Evolutionary conservation across 1,139 yeast genomes (phyloP).

Genomic region (Geotrichum carabidarum): DNA sequence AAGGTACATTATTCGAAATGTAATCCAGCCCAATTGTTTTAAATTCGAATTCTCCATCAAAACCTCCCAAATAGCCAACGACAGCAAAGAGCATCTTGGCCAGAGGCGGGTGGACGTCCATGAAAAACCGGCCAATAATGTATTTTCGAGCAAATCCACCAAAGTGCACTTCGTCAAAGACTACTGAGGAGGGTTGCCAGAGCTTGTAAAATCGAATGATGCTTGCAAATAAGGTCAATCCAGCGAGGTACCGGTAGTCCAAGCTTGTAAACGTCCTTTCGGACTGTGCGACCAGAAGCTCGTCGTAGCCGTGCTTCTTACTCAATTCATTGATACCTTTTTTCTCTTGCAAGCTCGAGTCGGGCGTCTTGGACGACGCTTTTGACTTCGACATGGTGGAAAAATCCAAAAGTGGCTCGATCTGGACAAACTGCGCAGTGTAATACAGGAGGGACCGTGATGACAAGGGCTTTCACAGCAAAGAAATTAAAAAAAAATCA

Average conservation of each 20-base stretch:
- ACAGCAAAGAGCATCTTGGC: slow-evolving; percentile 89
- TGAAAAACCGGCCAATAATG: slow-evolving; percentile 63
- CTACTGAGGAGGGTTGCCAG: slow-evolving; percentile 70
- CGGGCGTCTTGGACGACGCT: not conserved
- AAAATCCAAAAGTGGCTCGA: too few relatives aligned
- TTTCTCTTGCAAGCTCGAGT: not conserved
- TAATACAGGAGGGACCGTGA: too few relatives aligned
- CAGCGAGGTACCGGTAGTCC: slow-evolving; percentile 40
- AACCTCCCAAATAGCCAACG: slow-evolving; percentile 84
- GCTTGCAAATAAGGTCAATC: slow-evolving; percentile 51
- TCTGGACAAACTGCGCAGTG: too few relatives aligned
- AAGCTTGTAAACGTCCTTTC: slow-evolving; percentile 30
- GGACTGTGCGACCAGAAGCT: slow-evolving; percentile 30
- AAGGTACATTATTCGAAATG: slow-evolving; percentile 56
- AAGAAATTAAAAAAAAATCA: too few relatives aligned
- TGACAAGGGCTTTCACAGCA: too few relatives aligned
- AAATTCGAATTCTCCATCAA: slow-evolving; percentile 85
- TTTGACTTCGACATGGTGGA: not conserved
- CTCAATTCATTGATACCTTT: not conserved
- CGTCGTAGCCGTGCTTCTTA: slow-evolving; percentile 43
- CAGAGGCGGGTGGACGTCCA: slow-evolving; percentile 97
- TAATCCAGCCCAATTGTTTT: slow-evolving; percentile 87
- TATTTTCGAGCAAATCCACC: slow-evolving; percentile 67
- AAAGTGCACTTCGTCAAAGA: slow-evolving; percentile 80
- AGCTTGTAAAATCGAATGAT: slow-evolving; percentile 58